These are phyloP conservation scores for Leccinum imitatum DNA, from an alignment of 768 basidiomycete genomes.

Conservation along the genomic window DNA sequence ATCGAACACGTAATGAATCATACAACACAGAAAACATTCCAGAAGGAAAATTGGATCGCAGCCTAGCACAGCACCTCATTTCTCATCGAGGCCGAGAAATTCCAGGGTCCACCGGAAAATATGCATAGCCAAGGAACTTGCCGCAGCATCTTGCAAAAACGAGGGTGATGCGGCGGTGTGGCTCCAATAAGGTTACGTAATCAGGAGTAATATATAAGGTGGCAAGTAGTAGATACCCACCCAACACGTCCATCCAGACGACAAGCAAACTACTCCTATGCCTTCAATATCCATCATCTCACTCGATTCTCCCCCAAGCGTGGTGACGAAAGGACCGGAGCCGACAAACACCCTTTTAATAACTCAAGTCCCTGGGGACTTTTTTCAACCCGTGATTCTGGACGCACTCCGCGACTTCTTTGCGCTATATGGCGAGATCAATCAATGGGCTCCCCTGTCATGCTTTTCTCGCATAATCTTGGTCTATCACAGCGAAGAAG, in stretches of 20 bases:
- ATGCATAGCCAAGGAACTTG: constrained; percentile 17
- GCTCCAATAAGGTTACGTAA: constrained; percentile 21
- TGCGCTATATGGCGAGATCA: constrained; percentile 72
- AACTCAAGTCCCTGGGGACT: constrained; percentile 69
- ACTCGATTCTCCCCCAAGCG: neutral
- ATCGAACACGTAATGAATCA: constrained; percentile 11
- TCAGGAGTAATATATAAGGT: constrained; percentile 8
- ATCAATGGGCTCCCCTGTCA: constrained; percentile 85
- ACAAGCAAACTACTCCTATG: constrained; percentile 11
- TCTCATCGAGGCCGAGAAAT: neutral
- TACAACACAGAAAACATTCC: constrained; percentile 15
- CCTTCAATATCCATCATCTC: constrained; percentile 33
- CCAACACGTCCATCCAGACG: constrained; percentile 7
- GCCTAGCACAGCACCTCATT: constrained; percentile 12
- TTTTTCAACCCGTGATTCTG: constrained; percentile 74
- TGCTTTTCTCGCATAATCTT: constrained; percentile 82
- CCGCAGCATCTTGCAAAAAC: constrained; percentile 5
- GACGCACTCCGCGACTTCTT: constrained; percentile 72
- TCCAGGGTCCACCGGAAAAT: constrained; percentile 12
- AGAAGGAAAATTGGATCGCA: constrained; percentile 8
- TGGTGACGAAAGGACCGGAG: constrained; percentile 8
- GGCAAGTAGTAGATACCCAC: neutral
- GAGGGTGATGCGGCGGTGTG: constrained; percentile 3
- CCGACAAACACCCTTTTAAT: constrained; percentile 84
- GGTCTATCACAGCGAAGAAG: constrained; percentile 64